Percentiles rank a stretch among this genome's conserved stretches.
Conservation (phyloP, 805 yeast species). For the Limtongozyma cylindracea region DNA sequence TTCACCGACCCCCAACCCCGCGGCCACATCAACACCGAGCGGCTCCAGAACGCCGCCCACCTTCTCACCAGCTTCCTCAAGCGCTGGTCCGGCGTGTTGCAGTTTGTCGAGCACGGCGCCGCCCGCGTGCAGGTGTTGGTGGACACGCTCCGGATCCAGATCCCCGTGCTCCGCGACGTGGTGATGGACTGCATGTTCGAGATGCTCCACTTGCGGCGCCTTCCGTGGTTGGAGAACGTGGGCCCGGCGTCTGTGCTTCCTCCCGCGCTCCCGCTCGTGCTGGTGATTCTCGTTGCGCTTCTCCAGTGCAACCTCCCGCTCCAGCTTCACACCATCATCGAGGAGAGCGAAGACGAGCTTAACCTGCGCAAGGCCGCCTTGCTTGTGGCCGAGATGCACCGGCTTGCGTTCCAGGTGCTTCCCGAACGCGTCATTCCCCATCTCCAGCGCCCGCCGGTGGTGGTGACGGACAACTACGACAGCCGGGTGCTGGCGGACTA, state of each 20-base stretch:
- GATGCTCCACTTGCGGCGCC: constrained; percentile 28
- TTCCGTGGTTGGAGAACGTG: constrained; percentile 20
- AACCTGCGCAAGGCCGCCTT: constrained; percentile 32
- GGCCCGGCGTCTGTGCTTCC: too few species aligned
- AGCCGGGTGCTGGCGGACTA: too few species aligned
- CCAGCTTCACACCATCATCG: constrained; percentile 16
- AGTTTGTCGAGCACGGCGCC: constrained; percentile 30
- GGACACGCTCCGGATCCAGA: constrained; percentile 32
- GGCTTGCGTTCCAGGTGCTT: too few species aligned
- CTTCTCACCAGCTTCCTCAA: constrained; percentile 37
- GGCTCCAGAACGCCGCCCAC: constrained; percentile 16
- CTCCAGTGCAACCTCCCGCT: too few species aligned
- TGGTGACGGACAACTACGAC: too few species aligned
- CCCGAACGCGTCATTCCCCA: too few species aligned
- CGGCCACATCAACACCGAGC: constrained; percentile 1
- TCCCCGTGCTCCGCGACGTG: constrained; percentile 27
- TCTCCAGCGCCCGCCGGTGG: too few species aligned
- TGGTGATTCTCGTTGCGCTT: too few species aligned
- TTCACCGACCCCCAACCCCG: constrained; percentile 9
- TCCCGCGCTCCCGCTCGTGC: too few species aligned
- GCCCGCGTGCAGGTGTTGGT: constrained; percentile 30
- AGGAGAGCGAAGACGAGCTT: constrained; percentile 15
- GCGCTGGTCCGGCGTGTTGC: constrained; percentile 52
- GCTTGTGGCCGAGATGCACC: constrained; percentile 35
- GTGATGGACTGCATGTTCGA: constrained; percentile 52